phyloP scores from a whole-genome alignment of 352 stramenopile species.

The Phytophthora sojae region DNA sequence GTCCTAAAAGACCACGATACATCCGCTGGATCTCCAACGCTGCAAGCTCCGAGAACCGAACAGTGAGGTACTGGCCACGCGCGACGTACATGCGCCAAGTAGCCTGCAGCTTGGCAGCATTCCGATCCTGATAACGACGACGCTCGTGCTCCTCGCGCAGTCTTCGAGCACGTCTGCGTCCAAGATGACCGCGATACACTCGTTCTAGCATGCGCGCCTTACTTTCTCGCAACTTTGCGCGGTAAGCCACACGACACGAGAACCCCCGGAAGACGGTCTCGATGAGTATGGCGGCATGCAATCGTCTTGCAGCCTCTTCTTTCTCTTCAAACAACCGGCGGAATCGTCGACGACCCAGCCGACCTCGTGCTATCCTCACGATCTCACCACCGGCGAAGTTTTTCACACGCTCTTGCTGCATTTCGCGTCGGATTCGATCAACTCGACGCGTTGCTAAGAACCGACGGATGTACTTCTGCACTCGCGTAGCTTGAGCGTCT shows the following conservation, averaged over 20 bases:
- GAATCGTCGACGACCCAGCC: slow-evolving; percentile 67
- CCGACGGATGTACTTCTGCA: slow-evolving; percentile 67
- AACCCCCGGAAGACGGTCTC: slow-evolving; percentile 80
- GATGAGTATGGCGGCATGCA: slow-evolving; percentile 51
- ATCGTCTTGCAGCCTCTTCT: slow-evolving; percentile 24
- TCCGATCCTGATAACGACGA: slow-evolving; percentile 56
- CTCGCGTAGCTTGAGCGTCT: slow-evolving; percentile 50
- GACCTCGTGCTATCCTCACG: slow-evolving; percentile 66
- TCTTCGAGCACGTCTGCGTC: slow-evolving; percentile 45
- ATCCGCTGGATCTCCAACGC: slow-evolving; percentile 92
- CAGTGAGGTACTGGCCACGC: slow-evolving; percentile 69
- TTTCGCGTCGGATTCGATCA: slow-evolving; percentile 36
- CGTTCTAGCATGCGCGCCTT: slow-evolving; percentile 69
- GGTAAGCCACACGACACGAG: slow-evolving; percentile 58
- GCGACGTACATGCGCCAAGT: slow-evolving; percentile 90
- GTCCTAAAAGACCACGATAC: slow-evolving; percentile 87
- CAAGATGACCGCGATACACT: slow-evolving; percentile 75
- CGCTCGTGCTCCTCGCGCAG: slow-evolving; percentile 52
- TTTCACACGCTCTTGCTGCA: slow-evolving; percentile 53
- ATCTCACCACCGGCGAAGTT: slow-evolving; percentile 68
- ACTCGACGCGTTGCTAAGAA: slow-evolving; percentile 56
- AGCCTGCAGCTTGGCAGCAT: slow-evolving; percentile 86
- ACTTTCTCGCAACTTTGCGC: slow-evolving; percentile 44
- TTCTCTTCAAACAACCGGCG: slow-evolving; percentile 27
- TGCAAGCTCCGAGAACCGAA: slow-evolving; percentile 75